phyloP scores from a whole-genome alignment of 148 eudicot species.

The Suaeda aralocaspica region DNA sequence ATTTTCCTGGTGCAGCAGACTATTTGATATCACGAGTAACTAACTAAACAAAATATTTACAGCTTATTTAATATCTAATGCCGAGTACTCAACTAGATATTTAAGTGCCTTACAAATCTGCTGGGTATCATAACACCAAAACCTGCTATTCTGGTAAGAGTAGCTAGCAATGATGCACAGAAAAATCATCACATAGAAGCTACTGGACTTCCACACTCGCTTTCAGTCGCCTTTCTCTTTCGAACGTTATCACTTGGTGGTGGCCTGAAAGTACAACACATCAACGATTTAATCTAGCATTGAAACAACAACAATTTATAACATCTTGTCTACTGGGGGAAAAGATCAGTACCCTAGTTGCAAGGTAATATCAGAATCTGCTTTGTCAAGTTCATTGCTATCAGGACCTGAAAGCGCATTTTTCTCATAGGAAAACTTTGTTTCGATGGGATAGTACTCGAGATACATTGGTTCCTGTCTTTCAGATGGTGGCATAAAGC shows the following conservation, averaged over 20 bases:
- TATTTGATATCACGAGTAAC: neutral
- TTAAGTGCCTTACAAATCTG: slow-evolving; percentile 5
- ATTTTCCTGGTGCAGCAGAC: neutral
- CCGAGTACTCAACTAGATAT: neutral
- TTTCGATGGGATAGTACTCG: slow-evolving; percentile 33
- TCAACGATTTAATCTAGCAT: neutral
- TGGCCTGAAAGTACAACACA: slow-evolving; percentile 32
- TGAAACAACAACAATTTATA: neutral
- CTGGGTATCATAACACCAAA: neutral
- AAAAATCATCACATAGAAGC: slow-evolving; percentile 20
- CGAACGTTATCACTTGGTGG: slow-evolving; percentile 29
- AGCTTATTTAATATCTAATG: slow-evolving; percentile 2
- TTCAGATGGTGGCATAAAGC: slow-evolving; percentile 29
- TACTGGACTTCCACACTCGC: slow-evolving; percentile 35
- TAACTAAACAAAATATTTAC: slow-evolving; percentile 14
- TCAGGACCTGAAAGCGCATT: slow-evolving; percentile 36
- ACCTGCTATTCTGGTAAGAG: slow-evolving; percentile 9
- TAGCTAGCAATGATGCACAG: slow-evolving; percentile 2
- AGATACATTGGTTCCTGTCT: slow-evolving; percentile 34
- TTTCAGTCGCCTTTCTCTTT: slow-evolving; percentile 40
- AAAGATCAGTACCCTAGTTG: slow-evolving; percentile 47
- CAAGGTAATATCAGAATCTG: slow-evolving; percentile 47
- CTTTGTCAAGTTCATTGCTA: slow-evolving; percentile 34
- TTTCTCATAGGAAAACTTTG: slow-evolving; percentile 25
- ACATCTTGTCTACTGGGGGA: neutral